These are phyloP conservation scores for Escallonia rubra DNA, from an alignment of 129 eudicot genomes.

Conservation along the genomic window DNA sequence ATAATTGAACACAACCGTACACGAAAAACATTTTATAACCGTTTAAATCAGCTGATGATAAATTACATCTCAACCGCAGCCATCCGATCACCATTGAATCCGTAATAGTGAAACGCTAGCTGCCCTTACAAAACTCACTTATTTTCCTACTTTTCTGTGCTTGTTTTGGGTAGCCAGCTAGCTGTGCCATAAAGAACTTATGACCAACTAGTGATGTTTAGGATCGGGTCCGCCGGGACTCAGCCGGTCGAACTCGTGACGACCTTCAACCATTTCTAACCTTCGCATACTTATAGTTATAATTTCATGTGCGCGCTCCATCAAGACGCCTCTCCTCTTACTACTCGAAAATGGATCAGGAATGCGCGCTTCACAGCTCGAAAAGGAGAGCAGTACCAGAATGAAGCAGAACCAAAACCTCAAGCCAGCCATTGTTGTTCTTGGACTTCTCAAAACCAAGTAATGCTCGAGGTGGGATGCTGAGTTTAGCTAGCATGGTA, in stretches of 20 bases:
- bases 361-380: slow-evolving; percentile 26
- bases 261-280: slow-evolving; percentile 22
- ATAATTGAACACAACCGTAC: neutral
- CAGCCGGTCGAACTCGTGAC: slow-evolving; percentile 23
- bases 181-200: neutral
- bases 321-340: slow-evolving; percentile 18
- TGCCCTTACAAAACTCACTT: neutral
- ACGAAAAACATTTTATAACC: neutral
- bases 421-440: slow-evolving; percentile 34
- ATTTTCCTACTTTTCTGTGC: neutral
- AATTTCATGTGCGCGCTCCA: slow-evolving; percentile 34
- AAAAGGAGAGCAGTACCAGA: slow-evolving; percentile 23
- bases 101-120: neutral
- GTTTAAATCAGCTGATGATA: neutral
- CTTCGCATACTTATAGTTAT: slow-evolving; percentile 30
- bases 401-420: slow-evolving; percentile 27
- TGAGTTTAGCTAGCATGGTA: slow-evolving; percentile 1
- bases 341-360: neutral
- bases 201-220: slow-evolving; percentile 37
- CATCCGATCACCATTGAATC: neutral
- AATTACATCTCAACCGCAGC: neutral
- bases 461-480: slow-evolving; percentile 13
- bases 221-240: slow-evolving; percentile 70
- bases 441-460: neutral
- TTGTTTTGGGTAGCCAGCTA: neutral